Evolutionary conservation across 2,329 filamentous ascomycete genomes (phyloP).

Genomic region (Sarocladium kiliense): DNA sequence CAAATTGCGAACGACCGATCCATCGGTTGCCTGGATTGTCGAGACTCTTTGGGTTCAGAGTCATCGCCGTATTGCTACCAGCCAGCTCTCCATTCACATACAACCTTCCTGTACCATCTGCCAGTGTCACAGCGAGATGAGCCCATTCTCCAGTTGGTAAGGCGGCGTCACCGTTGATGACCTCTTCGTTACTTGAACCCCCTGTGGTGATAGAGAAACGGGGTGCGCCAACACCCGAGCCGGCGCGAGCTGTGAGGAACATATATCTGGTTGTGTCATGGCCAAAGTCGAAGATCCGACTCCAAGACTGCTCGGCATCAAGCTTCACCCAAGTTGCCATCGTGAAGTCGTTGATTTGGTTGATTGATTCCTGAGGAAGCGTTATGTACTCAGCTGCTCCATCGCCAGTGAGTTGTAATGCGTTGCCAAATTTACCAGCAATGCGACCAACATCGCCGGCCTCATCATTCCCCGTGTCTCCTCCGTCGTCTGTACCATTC

Average conservation of each 20-base stretch:
- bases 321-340: constrained; percentile 17
- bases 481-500: constrained; percentile 7
- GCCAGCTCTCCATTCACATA: constrained; percentile 15
- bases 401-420: constrained; percentile 11
- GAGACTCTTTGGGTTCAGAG: constrained; percentile 13
- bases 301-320: constrained; percentile 11
- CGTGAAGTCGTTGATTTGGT: constrained; percentile 17
- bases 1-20: constrained; percentile 17
- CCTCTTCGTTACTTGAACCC: constrained; percentile 14
- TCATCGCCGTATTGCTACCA: constrained; percentile 14
- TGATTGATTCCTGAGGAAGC: constrained; percentile 17
- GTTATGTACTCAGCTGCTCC: constrained; percentile 14
- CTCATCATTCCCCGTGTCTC: not conserved
- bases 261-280: constrained; percentile 15
- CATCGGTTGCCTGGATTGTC: constrained; percentile 17
- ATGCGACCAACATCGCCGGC: constrained; percentile 13
- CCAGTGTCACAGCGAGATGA: constrained; percentile 15
- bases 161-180: constrained; percentile 13
- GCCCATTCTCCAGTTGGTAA: constrained; percentile 14
- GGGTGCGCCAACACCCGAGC: constrained; percentile 9
- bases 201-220: constrained; percentile 17
- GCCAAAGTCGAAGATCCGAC: constrained; percentile 18
- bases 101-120: constrained; percentile 12
- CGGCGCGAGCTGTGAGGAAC: constrained; percentile 16
- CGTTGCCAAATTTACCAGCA: constrained; percentile 15